phyloP scores from a whole-genome alignment of 345 rosid species.

The Rhodomyrtus tomentosa region DNA sequence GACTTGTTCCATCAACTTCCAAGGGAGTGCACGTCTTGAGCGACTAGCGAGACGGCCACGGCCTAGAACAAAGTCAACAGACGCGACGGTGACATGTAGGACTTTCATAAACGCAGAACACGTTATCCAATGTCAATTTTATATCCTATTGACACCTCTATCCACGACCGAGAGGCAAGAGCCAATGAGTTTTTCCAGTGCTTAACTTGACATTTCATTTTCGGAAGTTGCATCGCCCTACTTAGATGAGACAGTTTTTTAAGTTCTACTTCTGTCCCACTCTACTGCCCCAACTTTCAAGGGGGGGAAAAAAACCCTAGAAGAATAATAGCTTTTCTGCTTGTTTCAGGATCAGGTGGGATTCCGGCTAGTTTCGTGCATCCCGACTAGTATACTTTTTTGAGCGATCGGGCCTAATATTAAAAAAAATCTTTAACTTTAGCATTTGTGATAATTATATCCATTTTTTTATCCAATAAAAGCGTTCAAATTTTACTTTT shows the following conservation, averaged over 20 bases:
- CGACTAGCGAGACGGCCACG: background rate
- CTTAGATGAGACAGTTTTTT: background rate
- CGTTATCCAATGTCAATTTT: background rate
- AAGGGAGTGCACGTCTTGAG: background rate
- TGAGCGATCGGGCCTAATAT: no score
- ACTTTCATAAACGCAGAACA: background rate
- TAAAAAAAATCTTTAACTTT: no score
- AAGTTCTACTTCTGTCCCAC: background rate
- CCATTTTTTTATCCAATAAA: no score
- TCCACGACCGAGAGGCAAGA: no score
- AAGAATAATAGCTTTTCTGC: no score
- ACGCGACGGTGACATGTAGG: background rate
- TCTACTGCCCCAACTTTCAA: background rate
- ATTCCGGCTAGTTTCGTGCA: background rate
- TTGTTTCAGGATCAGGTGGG: no score
- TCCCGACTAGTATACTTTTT: background rate
- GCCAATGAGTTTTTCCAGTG: background rate
- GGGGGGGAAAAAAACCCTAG: no score
- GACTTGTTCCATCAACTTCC: no score
- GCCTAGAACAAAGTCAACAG: background rate
- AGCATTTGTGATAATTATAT: no score
- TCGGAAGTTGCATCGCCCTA: background rate
- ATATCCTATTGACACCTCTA: no score
- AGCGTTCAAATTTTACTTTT: no score
- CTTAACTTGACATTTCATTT: background rate